phyloP scores from a whole-genome alignment of 2,329 filamentous ascomycete genomes.

The Colletotrichum lentis region DNA sequence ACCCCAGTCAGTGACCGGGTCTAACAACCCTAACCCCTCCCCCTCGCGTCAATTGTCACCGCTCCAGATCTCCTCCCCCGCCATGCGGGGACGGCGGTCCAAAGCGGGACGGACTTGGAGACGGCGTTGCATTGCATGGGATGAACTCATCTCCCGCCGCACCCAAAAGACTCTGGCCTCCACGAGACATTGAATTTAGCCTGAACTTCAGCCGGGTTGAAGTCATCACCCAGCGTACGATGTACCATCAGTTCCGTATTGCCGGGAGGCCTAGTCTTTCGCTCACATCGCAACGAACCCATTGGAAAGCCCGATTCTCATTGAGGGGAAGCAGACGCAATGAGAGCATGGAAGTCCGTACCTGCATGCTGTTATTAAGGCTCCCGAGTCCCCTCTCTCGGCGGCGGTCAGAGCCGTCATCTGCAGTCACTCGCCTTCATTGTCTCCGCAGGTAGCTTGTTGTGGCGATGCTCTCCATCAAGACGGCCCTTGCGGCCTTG shows the following conservation, averaged over 20 bases:
- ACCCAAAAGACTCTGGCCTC: slow-evolving; percentile 8
- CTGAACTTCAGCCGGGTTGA: slow-evolving; percentile 30
- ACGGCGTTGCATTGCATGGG: slow-evolving; percentile 31
- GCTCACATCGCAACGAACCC: slow-evolving; percentile 11
- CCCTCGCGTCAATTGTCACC: neutral
- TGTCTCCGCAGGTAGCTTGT: neutral
- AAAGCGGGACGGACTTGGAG: slow-evolving; percentile 22
- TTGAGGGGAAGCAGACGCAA: slow-evolving; percentile 27
- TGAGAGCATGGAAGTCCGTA: neutral
- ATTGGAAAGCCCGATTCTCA: slow-evolving; percentile 6
- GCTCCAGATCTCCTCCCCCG: slow-evolving; percentile 14
- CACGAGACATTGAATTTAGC: slow-evolving; percentile 30
- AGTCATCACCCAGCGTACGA: slow-evolving; percentile 5
- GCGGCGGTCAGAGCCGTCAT: neutral
- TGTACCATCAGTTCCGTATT: slow-evolving; percentile 19
- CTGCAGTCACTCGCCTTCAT: slow-evolving; percentile 1
- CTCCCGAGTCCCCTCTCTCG: neutral
- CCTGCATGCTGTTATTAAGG: neutral
- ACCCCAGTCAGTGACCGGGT: slow-evolving; percentile 17
- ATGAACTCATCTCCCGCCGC: slow-evolving; percentile 31
- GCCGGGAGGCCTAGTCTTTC: slow-evolving; percentile 20
- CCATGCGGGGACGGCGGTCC: slow-evolving; percentile 21
- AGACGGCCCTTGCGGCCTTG: slow-evolving; percentile 34
- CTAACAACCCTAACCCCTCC: neutral
- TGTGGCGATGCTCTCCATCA: slow-evolving; percentile 25